phyloP scores from a whole-genome alignment of 805 yeast species.

The Kazachstania africana region DNA sequence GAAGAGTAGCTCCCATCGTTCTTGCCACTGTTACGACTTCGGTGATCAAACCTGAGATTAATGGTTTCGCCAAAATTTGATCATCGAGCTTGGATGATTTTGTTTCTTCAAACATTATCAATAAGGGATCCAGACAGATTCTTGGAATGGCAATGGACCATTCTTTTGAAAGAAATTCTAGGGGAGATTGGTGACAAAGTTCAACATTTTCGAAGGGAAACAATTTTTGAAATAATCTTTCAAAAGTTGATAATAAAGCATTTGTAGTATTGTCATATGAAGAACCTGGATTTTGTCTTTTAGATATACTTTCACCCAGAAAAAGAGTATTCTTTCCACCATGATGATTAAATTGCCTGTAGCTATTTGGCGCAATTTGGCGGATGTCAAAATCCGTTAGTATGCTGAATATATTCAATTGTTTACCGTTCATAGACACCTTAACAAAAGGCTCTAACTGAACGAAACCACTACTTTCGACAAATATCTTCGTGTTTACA shows the following conservation, averaged over 20 bases:
- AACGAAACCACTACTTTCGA: conserved; percentile 63
- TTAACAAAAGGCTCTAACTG: conserved; percentile 60
- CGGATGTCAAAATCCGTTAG: conserved; percentile 54
- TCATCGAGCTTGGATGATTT: conserved; percentile 44
- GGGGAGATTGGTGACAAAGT: conserved; percentile 16
- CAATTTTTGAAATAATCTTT: conserved; percentile 21
- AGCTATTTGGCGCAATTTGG: conserved; percentile 23
- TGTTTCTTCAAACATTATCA: conserved; percentile 62
- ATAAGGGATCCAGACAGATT: conserved; percentile 65
- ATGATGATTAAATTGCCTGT: conserved; percentile 20
- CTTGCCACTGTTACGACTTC: conserved; percentile 66
- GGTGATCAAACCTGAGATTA: conserved; percentile 64
- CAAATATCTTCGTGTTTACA: conserved; percentile 39
- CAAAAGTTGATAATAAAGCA: conserved; percentile 20
- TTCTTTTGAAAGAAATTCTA: conserved; percentile 59
- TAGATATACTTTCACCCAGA: conserved; percentile 27
- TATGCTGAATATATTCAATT: conserved; percentile 39
- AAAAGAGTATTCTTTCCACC: conserved; percentile 34
- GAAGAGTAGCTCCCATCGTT: conserved; percentile 65
- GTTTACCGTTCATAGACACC: conserved; percentile 30
- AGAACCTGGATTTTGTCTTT: conserved; percentile 2
- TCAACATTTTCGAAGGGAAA: conserved; percentile 30
- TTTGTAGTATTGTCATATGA: conserved; percentile 12
- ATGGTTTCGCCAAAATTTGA: conserved; percentile 76
- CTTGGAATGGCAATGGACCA: conserved; percentile 79